Evolutionary conservation across 371 early-diverging fungal genomes (phyloP), one percentile per base, ranked within the genome.

Genomic region (Choanephora cucurbitarum): DNA sequence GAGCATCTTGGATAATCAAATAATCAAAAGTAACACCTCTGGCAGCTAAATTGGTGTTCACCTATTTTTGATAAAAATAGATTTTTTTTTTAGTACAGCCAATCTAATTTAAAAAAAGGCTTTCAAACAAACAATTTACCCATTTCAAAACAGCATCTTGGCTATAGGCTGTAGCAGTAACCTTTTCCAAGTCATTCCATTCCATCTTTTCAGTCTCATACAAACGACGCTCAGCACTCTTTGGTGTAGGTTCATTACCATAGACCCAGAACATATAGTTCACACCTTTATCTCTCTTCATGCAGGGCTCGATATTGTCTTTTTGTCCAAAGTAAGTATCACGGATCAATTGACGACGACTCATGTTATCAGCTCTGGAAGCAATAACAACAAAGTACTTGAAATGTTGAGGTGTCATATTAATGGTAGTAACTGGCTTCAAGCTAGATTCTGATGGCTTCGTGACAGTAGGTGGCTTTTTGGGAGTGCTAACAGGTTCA

Each of bases 161-260:
- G 43, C 71, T 54, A 63, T 73, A 59, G 15, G 55, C 23, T 17
- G 61, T 52, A 13, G 47, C 19, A 17, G 52, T 22, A 8, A 67
- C 50, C 42, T 70, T 63, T 19, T 65, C 61, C 44, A 72, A 58
- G 56, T 82, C 83, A 21, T 73, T 67, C 64, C 68, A 80, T 58
- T 82, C 83, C 73, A 80, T 82, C 34, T 75, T 72, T 62, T 82
- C 83, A n/a, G 71, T 74, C 52, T 80, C 73, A 33, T 75, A 76
- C 18, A 67, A 58, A 18, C 83, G 77, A n/a, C 66, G 50, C 39
- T 60, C 57, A 41, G 68, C 55, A 1, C 68, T 67, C 19, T 55
- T 64, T 42, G 60, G 46, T 33, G 45, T 56, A 39, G 58, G 63
- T 15, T 67, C 60, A 60, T 60, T 70, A 39, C 83, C 83, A 58